Base-by-base conservation (phyloP, 495 filamentous ascomycete genomes). In the Sordaria brevicollis region DNA sequence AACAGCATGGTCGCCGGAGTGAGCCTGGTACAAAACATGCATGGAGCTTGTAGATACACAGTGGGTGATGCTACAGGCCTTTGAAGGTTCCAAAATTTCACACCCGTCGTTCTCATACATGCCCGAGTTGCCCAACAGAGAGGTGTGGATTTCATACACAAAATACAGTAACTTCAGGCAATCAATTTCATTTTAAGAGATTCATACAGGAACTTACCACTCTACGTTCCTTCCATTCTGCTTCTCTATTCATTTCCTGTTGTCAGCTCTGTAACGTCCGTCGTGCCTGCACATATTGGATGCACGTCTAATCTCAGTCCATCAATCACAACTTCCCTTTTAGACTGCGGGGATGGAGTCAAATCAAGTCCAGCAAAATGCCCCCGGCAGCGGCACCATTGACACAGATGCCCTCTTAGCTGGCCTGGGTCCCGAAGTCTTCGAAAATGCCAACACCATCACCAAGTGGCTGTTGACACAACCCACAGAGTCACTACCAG, bases 381-480 rank as follows among this genome's bases (percentile, higher is more conserved):
- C 35, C 65, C 13, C 65, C 9, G 31, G 65, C 31, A 66, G 15
- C 33, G 19, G 8, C 31, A 66, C 65, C 29, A 41, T 21, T 35
- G 39, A 65, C 36, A 34, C 43, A 10, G 43, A 37, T 25, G 21
- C 41, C 29, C 17, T 70, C 31, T 43, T 79, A 36, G 49, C 73
- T 21, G 71, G 25, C 6, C 31, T 69, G 8, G 43, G 68, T 13
- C 29, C 68, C 2, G 70, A 67, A 9, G 73, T 75, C 13, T 76
- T 74, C 13, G 76, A 74, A 21, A 79, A 79, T 71, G 78, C 76
- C 41, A 78, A 78, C 39, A 78, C 78, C 66, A 74, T 79, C 43
- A 72, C 74, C 49, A 71, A 75, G 66, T 79, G 78, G 78, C 36
- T 79, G 15, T 37, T 74, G 65, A 73, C 25, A 19, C 74, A 77